Conservation (phyloP, 1,284 basidiomycete species). For the Sporisorium exsertum region DNA sequence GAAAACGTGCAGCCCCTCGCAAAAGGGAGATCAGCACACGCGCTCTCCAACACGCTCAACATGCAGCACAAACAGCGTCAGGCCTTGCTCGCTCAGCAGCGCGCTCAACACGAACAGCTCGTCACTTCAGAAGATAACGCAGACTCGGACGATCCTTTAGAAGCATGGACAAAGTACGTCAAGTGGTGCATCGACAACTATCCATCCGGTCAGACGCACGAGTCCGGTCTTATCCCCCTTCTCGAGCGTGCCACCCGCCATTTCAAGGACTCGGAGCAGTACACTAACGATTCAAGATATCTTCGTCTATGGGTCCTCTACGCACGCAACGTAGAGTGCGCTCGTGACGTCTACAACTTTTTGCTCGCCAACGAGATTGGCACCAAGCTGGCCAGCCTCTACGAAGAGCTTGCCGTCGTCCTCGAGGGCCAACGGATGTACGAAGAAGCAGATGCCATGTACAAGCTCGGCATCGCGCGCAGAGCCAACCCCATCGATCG, state of each 20-base stretch:
- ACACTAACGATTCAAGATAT: conserved; percentile 87
- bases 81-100: conserved; percentile 50
- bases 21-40: conserved; percentile 74
- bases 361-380: conserved; percentile 84
- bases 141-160: conserved; percentile 59
- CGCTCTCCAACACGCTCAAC: conserved; percentile 70
- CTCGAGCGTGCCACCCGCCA: conserved; percentile 81
- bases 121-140: conserved; percentile 49
- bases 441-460: conserved; percentile 78
- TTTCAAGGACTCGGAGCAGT: conserved; percentile 82
- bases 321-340: conserved; percentile 65
- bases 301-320: conserved; percentile 88
- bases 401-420: conserved; percentile 84
- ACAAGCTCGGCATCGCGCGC: conserved; percentile 84
- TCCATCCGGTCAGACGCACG: conserved; percentile 76
- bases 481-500: conserved; percentile 84
- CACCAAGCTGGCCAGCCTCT: conserved; percentile 80
- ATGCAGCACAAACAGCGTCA: conserved; percentile 63
- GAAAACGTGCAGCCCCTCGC: conserved; percentile 75
- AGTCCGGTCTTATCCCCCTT: conserved; percentile 75
- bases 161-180: conserved; percentile 73
- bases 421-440: conserved; percentile 81
- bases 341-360: conserved; percentile 72
- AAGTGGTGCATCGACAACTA: conserved; percentile 77
- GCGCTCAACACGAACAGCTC: conserved; percentile 53